Evolutionary conservation across 1,284 basidiomycete species (phyloP).

Genomic region (Moesziomyces antarcticus): DNA sequence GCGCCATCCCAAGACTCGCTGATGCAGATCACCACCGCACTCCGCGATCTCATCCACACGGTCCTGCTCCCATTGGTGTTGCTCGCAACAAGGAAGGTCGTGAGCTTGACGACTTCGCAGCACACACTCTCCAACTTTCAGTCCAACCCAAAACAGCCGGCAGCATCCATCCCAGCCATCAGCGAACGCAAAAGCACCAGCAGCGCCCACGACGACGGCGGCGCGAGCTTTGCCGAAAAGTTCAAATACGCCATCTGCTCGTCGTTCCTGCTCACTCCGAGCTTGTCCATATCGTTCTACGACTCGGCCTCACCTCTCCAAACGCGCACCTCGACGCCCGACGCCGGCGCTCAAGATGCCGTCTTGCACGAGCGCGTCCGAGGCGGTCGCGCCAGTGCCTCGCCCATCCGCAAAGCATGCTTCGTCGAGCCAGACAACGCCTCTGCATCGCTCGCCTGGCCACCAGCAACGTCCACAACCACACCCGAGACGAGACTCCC

Average conservation of each 20-base stretch:
- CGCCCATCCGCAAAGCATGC: slow-evolving; percentile 7
- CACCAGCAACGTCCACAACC: not conserved
- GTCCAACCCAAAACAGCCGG: not conserved
- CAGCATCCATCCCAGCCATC: not conserved
- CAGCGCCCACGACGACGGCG: slow-evolving; percentile 2
- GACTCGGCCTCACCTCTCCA: slow-evolving; percentile 29
- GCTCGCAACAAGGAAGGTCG: not conserved
- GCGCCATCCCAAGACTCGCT: not conserved
- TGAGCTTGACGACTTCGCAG: not conserved
- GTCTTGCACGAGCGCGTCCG: not conserved
- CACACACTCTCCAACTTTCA: not conserved
- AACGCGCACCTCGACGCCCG: not conserved
- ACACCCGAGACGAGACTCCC: slow-evolving; percentile 12
- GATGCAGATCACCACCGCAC: slow-evolving; percentile 1
- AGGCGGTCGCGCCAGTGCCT: slow-evolving; percentile 6
- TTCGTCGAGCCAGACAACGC: slow-evolving; percentile 23
- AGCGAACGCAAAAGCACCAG: not conserved
- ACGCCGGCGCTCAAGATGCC: not conserved
- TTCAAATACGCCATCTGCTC: slow-evolving; percentile 65
- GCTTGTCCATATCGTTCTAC: slow-evolving; percentile 65
- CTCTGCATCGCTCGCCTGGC: slow-evolving; percentile 1
- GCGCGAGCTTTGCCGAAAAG: slow-evolving; percentile 51
- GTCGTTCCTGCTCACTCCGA: slow-evolving; percentile 62
- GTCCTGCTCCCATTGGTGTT: slow-evolving; percentile 11
- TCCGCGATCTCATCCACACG: slow-evolving; percentile 3